These are phyloP conservation scores for Xylariales sp. DNA, from an alignment of 2,329 filamentous ascomycete species.

Conservation along the genomic window DNA sequence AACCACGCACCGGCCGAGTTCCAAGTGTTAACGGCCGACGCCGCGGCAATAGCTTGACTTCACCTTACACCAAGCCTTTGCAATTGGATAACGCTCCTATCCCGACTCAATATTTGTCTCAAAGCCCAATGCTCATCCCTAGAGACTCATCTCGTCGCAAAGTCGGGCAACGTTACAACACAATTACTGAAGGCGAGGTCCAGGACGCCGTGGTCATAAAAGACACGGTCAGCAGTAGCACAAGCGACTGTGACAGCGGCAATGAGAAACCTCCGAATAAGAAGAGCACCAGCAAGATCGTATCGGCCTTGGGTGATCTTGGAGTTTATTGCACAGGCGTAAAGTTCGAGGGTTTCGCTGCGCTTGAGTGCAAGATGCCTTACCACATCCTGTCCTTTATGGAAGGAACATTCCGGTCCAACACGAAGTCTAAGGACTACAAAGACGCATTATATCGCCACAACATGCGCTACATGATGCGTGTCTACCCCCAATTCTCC, in stretches of 20 bases:
- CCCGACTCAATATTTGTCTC: slow-evolving; percentile 45
- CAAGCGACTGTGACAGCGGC: slow-evolving; percentile 76
- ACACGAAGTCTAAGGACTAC: slow-evolving; percentile 69
- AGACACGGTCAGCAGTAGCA: slow-evolving; percentile 53
- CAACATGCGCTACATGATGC: slow-evolving; percentile 88
- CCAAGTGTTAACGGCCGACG: slow-evolving; percentile 38
- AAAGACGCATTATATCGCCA: slow-evolving; percentile 81
- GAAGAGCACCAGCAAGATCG: slow-evolving; percentile 77
- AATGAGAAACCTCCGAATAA: slow-evolving; percentile 52
- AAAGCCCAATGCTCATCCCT: slow-evolving; percentile 50
- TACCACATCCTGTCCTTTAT: slow-evolving; percentile 97
- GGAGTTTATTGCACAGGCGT: slow-evolving; percentile 72
- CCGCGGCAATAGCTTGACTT: slow-evolving; percentile 70
- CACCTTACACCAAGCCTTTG: slow-evolving; percentile 64
- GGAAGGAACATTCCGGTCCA: slow-evolving; percentile 79
- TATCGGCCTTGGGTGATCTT: slow-evolving; percentile 75
- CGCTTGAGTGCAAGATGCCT: slow-evolving; percentile 73
- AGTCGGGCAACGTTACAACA: slow-evolving; percentile 50
- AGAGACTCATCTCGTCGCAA: slow-evolving; percentile 45
- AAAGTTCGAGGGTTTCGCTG: slow-evolving; percentile 79
- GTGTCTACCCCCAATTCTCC: slow-evolving; percentile 83
- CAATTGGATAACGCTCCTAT: slow-evolving; percentile 53
- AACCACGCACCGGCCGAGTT: slow-evolving; percentile 37
- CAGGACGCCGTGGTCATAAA: too few relatives aligned
- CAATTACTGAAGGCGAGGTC: slow-evolving; percentile 52